These are phyloP conservation scores for Viridothelium virens DNA, from an alignment of 495 filamentous ascomycete species.

Conservation along the genomic window DNA sequence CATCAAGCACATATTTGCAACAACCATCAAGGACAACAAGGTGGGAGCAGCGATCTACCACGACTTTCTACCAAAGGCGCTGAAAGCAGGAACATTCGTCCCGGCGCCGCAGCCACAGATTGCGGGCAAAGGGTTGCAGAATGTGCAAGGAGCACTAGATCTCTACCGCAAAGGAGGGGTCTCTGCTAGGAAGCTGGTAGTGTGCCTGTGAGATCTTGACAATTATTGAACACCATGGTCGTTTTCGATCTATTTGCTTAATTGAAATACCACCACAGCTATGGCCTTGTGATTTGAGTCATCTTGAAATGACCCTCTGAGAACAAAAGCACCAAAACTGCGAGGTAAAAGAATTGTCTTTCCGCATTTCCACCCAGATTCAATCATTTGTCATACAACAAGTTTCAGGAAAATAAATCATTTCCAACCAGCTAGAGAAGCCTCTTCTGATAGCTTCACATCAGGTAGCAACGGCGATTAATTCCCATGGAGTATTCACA, in stretches of 20 bases:
- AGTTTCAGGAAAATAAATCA: not conserved
- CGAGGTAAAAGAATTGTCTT: not conserved
- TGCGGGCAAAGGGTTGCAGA: slow-evolving; percentile 27
- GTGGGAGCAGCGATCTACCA: not conserved
- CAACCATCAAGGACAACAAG: not conserved
- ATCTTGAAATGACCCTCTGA: not conserved
- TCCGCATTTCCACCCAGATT: not conserved
- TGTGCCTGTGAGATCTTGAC: slow-evolving; percentile 10
- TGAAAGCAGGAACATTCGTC: slow-evolving; percentile 36
- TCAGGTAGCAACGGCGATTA: not conserved
- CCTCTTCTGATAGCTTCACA: not conserved
- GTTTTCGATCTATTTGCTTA: not conserved
- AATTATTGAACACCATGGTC: not conserved
- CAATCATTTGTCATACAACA: not conserved
- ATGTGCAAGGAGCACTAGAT: slow-evolving; percentile 31
- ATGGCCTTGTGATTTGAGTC: not conserved
- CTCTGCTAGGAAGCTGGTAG: slow-evolving; percentile 32
- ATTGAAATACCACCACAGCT: not conserved
- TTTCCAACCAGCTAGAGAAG: not conserved
- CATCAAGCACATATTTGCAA: not conserved
- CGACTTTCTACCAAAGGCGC: slow-evolving; percentile 37
- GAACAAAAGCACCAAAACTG: not conserved
- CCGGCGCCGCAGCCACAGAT: slow-evolving; percentile 33
- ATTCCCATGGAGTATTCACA: not conserved
- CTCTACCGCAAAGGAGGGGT: slow-evolving; percentile 29